Conservation (phyloP, 2,329 filamentous ascomycete genomes). For the Ceratocystis harringtonii region DNA sequence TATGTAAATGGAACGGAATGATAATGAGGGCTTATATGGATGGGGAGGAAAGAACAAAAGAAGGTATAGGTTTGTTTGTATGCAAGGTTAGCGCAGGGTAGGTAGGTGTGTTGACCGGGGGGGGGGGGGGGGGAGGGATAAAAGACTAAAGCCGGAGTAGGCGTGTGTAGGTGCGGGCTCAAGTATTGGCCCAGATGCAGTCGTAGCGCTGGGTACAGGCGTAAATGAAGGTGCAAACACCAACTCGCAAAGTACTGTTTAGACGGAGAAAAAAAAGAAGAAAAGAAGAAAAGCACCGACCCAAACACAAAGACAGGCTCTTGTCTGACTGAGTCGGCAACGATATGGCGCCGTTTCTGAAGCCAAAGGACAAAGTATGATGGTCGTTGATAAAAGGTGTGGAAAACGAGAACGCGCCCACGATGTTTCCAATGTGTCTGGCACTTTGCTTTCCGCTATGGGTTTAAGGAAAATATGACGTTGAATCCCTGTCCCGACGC, state of each 20-base stretch:
- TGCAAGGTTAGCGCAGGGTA: neutral
- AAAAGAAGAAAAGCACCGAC: neutral
- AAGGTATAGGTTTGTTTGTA: neutral
- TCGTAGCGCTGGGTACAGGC: neutral
- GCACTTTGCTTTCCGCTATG: neutral
- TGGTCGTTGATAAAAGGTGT: neutral
- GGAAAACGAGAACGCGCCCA: neutral
- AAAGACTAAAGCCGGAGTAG: neutral
- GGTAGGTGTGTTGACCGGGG: neutral
- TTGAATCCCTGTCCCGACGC: conserved; percentile 13
- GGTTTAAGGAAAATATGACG: neutral
- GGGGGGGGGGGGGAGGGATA: neutral
- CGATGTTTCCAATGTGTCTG: conserved; percentile 3
- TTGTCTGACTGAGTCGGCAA: no score
- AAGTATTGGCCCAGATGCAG: neutral
- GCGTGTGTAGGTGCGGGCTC: conserved; percentile 2
- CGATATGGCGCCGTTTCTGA: no score
- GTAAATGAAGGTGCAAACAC: neutral
- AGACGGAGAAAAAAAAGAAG: neutral
- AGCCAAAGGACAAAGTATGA: neutral
- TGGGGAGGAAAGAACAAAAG: neutral
- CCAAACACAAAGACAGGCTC: neutral
- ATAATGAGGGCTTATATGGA: neutral
- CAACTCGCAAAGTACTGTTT: neutral
- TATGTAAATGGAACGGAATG: neutral